Evolutionary conservation across 192 early-diverging fungal species (phyloP).

Genomic region (Coemansia umbellata): DNA sequence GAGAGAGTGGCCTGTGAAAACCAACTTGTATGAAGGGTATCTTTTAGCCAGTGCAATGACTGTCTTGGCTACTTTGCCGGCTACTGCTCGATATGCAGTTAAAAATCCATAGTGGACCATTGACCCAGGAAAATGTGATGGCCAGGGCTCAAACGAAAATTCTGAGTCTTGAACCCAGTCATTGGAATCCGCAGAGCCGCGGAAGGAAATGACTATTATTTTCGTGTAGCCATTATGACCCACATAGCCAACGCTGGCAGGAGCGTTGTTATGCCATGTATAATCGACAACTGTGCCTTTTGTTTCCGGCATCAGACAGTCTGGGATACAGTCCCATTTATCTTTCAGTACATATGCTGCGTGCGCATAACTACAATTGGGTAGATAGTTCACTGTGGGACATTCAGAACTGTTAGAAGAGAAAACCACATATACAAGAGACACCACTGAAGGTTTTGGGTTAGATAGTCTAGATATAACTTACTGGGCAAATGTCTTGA

Average conservation of each 20-base stretch:
- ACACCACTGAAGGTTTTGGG: neutral
- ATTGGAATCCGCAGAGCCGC: slow-evolving; percentile 26
- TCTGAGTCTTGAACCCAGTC: slow-evolving; percentile 48
- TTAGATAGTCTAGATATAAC: slow-evolving; percentile 1
- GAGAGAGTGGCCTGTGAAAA: slow-evolving; percentile 52
- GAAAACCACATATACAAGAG: neutral
- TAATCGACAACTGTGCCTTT: slow-evolving; percentile 31
- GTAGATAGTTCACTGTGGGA: neutral
- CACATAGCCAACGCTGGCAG: slow-evolving; percentile 40
- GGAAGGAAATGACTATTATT: slow-evolving; percentile 35
- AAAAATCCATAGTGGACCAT: slow-evolving; percentile 51
- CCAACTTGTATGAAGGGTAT: slow-evolving; percentile 36
- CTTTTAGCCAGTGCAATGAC: slow-evolving; percentile 10
- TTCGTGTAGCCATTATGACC: slow-evolving; percentile 26
- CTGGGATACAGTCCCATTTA: slow-evolving; percentile 28
- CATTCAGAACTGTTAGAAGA: neutral
- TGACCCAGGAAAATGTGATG: slow-evolving; percentile 31
- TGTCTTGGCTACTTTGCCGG: slow-evolving; percentile 10
- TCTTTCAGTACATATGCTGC: slow-evolving; percentile 25
- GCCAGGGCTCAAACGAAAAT: slow-evolving; percentile 48
- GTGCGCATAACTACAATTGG: slow-evolving; percentile 29
- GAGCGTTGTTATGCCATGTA: slow-evolving; percentile 35
- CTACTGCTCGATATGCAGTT: slow-evolving; percentile 35
- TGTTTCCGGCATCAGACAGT: slow-evolving; percentile 22
- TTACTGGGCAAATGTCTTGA: slow-evolving; percentile 51